Evolutionary conservation across 441 rosid genomes (phyloP), one percentile per base, ranked within the genome.

Genomic region (Pelargonium fulgidum): DNA sequence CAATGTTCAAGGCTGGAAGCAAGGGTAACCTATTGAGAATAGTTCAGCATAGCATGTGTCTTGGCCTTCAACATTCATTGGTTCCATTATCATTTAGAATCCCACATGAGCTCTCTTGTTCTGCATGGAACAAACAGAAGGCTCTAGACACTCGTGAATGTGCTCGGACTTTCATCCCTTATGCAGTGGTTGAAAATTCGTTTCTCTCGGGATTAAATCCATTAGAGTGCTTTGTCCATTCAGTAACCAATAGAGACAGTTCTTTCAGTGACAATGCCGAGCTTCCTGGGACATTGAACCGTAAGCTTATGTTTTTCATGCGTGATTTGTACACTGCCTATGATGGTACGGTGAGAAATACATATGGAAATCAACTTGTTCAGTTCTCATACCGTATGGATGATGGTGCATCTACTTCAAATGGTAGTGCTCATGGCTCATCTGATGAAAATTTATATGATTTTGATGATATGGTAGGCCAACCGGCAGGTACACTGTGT

Each of bases 231-330:
- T 95, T 95, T 75, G 85, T 85, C 73, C 97, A 95, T 78, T 95
- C 99, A 0, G 92, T 91, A 9, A 91, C 92, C 13, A 87, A 83
- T 67, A 83, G 99, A 50, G 92, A 90, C 41, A 85, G 91, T 78
- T 91, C 98, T 12, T 95, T 95, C 45, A 84, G 98, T 64, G 99
- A 88, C 68, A 90, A 95, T 78, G 99, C 97, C 66, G 96, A 95
- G 83, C 92, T 95, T 47, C 99, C 99, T 0, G 99, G 98, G 72
- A 83, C 98, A 1, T 81, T 95, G 72, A 86, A 83, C 45, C 81
- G 99, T 39, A 88, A 85, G 77, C 81, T 95, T n/a, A 85, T 91
- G 93, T 95, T 89, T 74, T 91, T 96, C 80, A 79, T 96, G 96
- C 85, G 98, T 2, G 99, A 96, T 72, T 68, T 91, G 62, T 85